phyloP scores from a whole-genome alignment of 345 rosid genomes.

The Aegle marmelos region DNA sequence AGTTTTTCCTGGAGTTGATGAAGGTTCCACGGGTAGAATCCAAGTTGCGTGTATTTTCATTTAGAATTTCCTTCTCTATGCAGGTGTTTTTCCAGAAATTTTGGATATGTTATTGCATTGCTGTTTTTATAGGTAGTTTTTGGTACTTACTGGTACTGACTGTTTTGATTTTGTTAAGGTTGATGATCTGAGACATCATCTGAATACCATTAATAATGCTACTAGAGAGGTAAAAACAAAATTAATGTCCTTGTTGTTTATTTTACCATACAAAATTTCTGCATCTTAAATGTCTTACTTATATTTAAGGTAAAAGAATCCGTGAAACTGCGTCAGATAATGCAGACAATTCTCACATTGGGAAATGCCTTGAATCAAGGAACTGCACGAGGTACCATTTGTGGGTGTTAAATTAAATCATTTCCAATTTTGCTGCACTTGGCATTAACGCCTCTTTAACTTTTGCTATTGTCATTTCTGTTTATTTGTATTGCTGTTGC shows the following conservation, averaged over 20 bases:
- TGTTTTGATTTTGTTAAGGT: constrained; percentile 43
- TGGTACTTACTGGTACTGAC: constrained; percentile 12
- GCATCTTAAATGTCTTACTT: constrained; percentile 19
- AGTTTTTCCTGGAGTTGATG: constrained; percentile 96
- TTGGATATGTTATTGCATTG: neutral
- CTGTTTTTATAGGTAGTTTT: constrained; percentile 7
- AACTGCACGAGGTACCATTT: constrained; percentile 77
- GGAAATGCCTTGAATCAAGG: constrained; percentile 99
- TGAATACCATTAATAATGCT: constrained; percentile 67
- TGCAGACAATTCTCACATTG: constrained; percentile 93
- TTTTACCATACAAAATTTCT: constrained; percentile 13
- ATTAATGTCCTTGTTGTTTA: constrained; percentile 1
- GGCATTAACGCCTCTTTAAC: neutral
- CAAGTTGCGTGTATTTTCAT: constrained; percentile 92
- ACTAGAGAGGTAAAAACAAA: constrained; percentile 66
- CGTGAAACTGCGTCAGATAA: constrained; percentile 84
- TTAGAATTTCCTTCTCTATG: constrained; percentile 77
- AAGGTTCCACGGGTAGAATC: constrained; percentile 96
- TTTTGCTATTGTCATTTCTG: neutral
- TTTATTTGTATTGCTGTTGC: constrained; percentile 17
- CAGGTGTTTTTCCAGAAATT: constrained; percentile 52
- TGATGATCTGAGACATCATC: constrained; percentile 69
- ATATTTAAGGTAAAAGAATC: constrained; percentile 86
- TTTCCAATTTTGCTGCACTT: neutral
- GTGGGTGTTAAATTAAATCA: constrained; percentile 3